Percentiles rank a stretch among this genome's conserved stretches.
These are phyloP conservation scores for Huntiella savannae DNA, from an alignment of 2,329 filamentous ascomycete genomes.

Conservation along the genomic window DNA sequence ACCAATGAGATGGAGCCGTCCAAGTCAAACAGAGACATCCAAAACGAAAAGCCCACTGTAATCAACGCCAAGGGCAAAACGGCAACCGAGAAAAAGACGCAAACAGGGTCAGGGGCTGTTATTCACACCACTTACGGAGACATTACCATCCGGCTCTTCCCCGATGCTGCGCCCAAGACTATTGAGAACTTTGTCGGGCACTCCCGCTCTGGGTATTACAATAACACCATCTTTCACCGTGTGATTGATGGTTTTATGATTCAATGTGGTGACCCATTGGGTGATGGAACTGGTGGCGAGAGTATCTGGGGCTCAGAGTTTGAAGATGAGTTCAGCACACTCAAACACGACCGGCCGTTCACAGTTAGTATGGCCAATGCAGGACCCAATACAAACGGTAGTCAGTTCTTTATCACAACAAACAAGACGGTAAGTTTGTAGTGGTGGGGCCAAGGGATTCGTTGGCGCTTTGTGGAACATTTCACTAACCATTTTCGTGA, in stretches of 20 bases:
- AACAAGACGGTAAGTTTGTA: slow-evolving; percentile 59
- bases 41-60: slow-evolving; percentile 74
- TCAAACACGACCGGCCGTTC: slow-evolving; percentile 91
- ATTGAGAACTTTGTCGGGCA: slow-evolving; percentile 97
- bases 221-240: slow-evolving; percentile 91
- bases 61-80: slow-evolving; percentile 24
- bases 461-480: too few species aligned
- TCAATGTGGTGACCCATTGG: slow-evolving; percentile 64
- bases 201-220: slow-evolving; percentile 79
- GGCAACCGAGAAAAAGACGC: slow-evolving; percentile 37
- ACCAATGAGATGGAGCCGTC: slow-evolving; percentile 72
- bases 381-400: slow-evolving; percentile 84
- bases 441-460: neutral
- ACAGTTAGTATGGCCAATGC: slow-evolving; percentile 97
- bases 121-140: slow-evolving; percentile 89
- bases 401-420: slow-evolving; percentile 96
- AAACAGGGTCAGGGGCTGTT: slow-evolving; percentile 61
- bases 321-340: slow-evolving; percentile 76
- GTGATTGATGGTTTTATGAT: slow-evolving; percentile 99
- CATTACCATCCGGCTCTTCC: slow-evolving; percentile 83
- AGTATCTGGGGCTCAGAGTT: slow-evolving; percentile 88
- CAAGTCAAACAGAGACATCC: slow-evolving; percentile 72
- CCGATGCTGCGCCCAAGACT: slow-evolving; percentile 77
- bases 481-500: too few species aligned
- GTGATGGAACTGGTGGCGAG: slow-evolving; percentile 77